Evolutionary conservation across 1,284 basidiomycete genomes (phyloP).

Genomic region (Trichosporon inkin): DNA sequence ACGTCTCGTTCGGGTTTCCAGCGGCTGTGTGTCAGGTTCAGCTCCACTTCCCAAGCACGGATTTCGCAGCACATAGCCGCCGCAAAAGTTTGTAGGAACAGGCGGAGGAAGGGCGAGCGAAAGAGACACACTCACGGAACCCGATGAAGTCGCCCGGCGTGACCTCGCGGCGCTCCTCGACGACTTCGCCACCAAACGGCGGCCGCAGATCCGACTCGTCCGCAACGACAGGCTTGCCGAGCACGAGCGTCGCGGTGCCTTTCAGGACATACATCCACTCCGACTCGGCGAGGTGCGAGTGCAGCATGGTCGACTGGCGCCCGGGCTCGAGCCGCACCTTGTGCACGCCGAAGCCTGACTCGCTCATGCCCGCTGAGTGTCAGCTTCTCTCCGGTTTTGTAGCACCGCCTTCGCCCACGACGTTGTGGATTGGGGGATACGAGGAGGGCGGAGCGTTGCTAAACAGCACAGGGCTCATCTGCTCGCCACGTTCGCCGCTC

Average conservation of each 20-base stretch:
- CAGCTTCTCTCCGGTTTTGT: background rate
- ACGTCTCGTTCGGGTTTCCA: constrained; percentile 17
- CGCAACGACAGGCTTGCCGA: constrained; percentile 10
- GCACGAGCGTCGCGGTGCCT: constrained; percentile 21
- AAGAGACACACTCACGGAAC: constrained; percentile 9
- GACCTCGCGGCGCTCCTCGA: constrained; percentile 11
- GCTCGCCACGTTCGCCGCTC: background rate
- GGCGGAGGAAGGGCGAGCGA: too few relatives aligned
- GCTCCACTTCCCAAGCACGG: too few relatives aligned
- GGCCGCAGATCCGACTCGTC: constrained; percentile 18
- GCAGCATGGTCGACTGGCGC: constrained; percentile 28
- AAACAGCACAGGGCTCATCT: too few relatives aligned
- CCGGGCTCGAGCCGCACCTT: constrained; percentile 24
- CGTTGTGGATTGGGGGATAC: too few relatives aligned
- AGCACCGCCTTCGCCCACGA: too few relatives aligned
- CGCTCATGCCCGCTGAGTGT: constrained; percentile 16
- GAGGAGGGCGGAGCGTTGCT: too few relatives aligned
- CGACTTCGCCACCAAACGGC: background rate
- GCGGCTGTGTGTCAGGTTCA: constrained; percentile 12
- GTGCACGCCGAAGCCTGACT: constrained; percentile 27
- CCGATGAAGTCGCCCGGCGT: constrained; percentile 22
- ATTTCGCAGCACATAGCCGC: too few relatives aligned
- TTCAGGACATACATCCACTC: constrained; percentile 35
- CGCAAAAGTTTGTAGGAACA: background rate
- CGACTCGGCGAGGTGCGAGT: constrained; percentile 27